A percentile compares a stretch with the other conserved stretches of the same genome.
Evolutionary conservation across 2,329 filamentous ascomycete genomes (phyloP).

Genomic region (Periconia macrospinosa): DNA sequence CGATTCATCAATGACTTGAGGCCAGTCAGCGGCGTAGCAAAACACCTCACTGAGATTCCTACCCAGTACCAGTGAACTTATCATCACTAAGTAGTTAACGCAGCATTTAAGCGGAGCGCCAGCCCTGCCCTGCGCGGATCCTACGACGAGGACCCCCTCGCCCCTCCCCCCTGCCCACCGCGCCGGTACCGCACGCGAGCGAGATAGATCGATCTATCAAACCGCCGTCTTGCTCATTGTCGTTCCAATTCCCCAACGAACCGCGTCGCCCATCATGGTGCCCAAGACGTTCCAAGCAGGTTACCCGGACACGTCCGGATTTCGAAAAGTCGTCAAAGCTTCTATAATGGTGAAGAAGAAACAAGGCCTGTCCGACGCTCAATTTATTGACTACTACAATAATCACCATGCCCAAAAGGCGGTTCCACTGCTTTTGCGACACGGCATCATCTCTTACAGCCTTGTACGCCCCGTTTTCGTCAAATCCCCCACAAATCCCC

Average conservation of each 20-base stretch:
- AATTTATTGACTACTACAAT: slow-evolving; percentile 52
- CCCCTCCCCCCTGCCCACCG: too few relatives aligned
- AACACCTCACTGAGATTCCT: too few relatives aligned
- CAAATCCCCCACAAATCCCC: background rate
- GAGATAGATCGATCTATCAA: too few relatives aligned
- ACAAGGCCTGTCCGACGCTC: slow-evolving; percentile 47
- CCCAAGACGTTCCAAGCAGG: slow-evolving; percentile 51
- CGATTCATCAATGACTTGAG: too few relatives aligned
- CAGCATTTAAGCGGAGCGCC: background rate
- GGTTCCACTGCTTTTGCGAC: slow-evolving; percentile 47
- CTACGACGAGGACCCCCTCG: too few relatives aligned
- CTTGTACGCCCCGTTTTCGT: slow-evolving; percentile 41
- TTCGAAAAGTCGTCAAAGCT: slow-evolving; percentile 51
- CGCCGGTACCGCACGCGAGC: too few relatives aligned
- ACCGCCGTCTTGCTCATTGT: too few relatives aligned
- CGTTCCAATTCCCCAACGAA: background rate
- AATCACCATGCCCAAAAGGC: slow-evolving; percentile 48
- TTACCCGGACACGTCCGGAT: slow-evolving; percentile 48
- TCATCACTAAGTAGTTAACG: too few relatives aligned
- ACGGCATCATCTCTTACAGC: slow-evolving; percentile 50
- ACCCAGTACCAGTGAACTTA: too few relatives aligned
- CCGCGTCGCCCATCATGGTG: slow-evolving; percentile 38
- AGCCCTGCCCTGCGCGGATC: background rate
- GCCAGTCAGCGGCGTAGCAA: too few relatives aligned
- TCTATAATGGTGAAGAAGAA: slow-evolving; percentile 53